phyloP scores from a whole-genome alignment of 805 yeast species.

The Tetrapisispora pingtungensis region DNA sequence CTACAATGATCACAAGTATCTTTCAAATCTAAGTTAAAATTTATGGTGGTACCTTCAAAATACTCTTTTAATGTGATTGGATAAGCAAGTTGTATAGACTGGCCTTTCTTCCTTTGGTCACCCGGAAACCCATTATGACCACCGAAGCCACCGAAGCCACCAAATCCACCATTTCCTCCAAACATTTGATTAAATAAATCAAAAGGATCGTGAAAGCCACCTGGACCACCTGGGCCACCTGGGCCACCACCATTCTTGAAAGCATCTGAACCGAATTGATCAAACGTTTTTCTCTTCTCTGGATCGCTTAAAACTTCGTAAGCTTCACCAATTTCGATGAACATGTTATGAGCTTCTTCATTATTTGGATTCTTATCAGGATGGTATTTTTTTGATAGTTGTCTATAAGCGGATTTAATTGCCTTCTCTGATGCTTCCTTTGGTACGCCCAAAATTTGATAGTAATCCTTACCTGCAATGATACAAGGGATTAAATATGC shows the following conservation, averaged over 20 bases:
- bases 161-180: constrained; percentile 31
- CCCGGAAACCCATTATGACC: constrained; percentile 39
- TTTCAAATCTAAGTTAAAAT: constrained; percentile 56
- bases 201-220: constrained; percentile 30
- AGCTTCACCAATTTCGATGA: constrained; percentile 87
- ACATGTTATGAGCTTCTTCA: constrained; percentile 74
- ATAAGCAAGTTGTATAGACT: constrained; percentile 47
- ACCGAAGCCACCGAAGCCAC: constrained; percentile 21
- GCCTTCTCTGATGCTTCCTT: constrained; percentile 66
- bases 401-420: constrained; percentile 76
- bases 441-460: constrained; percentile 56
- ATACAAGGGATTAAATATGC: constrained; percentile 5
- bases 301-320: constrained; percentile 73
- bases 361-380: constrained; percentile 88
- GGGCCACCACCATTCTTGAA: constrained; percentile 45
- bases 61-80: constrained; percentile 53
- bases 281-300: constrained; percentile 60
- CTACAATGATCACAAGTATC: constrained; percentile 67
- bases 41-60: constrained; percentile 56
- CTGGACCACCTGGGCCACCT: constrained; percentile 18
- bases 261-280: constrained; percentile 70
- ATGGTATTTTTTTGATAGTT: constrained; percentile 74
- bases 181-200: constrained; percentile 30
- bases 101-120: constrained; percentile 45
- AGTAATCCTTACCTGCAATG: constrained; percentile 36